Evolutionary conservation across 371 early-diverging fungal genomes (phyloP), one percentile per base, ranked within the genome.

Genomic region (Lichtheimia corymbifera): DNA sequence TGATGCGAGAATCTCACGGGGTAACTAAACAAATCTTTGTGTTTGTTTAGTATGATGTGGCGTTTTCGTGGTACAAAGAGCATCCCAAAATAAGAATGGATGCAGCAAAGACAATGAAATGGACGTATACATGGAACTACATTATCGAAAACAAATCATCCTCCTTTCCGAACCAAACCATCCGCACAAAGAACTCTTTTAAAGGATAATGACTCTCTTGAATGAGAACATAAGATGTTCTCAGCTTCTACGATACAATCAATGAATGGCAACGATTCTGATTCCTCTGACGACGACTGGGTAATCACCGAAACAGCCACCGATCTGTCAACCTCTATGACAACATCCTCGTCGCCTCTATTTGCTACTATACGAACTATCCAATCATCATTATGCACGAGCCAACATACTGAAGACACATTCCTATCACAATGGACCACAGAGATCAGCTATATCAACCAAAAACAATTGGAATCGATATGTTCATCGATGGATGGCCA

Each of bases 271-370:
- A 51, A 58, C 30, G 75, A 69, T 15, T 62, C 70, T 28, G 75
- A 71, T 50, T 69, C 72, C 40, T 74, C 74, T 14, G 75, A 75
- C 12, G 71, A 75, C 5, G 75, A 75, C 43, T 75, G 75, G 75
- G 68, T 66, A 3, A 61, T 74, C 47, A 64, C 59, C n/a, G 66
- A 68, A 20, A 47, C 47, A n/a, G 6, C 7, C 4, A 30, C 6
- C 30, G 30, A 54, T 55, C 43, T 13, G 55, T 58, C 25, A 24
- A 43, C 15, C 20, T 43, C 9, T 15, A 11, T 43, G 24, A 24
- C 52, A 22, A 24, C 24, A 51, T 20, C 27, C 3, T 7, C 30
- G 3, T 20, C n/a, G 3, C 20, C 47, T 13, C 47, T 15, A n/a
- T n/a, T n/a, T 27, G 58, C 64, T 7, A 54, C 58, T 6, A n/a